These are phyloP conservation scores for Capsicum chinense DNA, from an alignment of 257 asterid genomes.

Conservation along the genomic window DNA sequence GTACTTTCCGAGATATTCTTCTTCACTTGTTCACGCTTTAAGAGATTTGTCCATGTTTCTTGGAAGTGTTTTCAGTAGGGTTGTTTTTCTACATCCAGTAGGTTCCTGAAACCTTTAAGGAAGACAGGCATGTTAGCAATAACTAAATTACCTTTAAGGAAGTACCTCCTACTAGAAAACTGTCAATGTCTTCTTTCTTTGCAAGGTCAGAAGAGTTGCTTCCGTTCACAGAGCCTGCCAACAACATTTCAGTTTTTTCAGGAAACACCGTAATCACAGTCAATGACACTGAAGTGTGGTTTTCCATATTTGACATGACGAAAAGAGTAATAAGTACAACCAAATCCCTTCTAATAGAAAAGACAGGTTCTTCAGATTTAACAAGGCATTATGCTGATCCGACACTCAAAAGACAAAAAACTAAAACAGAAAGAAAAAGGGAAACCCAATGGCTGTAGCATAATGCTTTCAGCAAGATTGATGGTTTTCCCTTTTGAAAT, in stretches of 20 bases:
- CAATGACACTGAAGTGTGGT: not conserved
- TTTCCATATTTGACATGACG: not conserved
- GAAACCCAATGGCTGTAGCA: not conserved
- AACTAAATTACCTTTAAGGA: constrained; percentile 57
- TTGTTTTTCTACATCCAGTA: no score
- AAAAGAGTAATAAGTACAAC: not conserved
- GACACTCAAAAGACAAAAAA: constrained; percentile 19
- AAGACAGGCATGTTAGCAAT: constrained; percentile 7
- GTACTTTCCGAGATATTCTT: no score
- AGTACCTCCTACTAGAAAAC: constrained; percentile 29
- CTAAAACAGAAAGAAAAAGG: not conserved
- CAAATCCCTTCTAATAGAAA: not conserved
- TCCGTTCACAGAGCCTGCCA: constrained; percentile 56
- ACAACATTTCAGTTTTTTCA: not conserved
- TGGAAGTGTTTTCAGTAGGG: no score
- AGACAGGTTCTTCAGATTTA: not conserved
- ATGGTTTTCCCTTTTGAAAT: not conserved
- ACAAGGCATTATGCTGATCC: not conserved
- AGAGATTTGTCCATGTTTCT: no score
- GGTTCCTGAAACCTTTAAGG: no score
- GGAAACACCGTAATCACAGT: not conserved
- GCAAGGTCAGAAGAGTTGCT: constrained; percentile 34
- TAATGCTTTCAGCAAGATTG: not conserved
- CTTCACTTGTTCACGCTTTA: no score
- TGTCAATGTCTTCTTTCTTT: constrained; percentile 29